Percentiles rank a stretch among this genome's conserved stretches.
phyloP scores from a whole-genome alignment of 148 eudicot species.

The Camellia sinensis region DNA sequence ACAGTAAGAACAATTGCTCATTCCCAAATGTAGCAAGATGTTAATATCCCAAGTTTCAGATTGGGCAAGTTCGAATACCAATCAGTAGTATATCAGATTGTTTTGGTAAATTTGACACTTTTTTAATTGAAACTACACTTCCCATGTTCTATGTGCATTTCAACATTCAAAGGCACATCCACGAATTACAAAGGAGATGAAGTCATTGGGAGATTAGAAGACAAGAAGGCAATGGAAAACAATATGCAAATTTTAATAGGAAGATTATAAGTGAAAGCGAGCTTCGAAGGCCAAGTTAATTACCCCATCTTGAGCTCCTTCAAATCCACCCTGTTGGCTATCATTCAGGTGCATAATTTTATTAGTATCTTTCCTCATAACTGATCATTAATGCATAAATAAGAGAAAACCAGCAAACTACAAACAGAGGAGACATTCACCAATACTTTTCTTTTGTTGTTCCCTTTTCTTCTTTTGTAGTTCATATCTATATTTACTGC shows the following conservation, averaged over 20 bases:
- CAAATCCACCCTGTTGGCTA: conserved; percentile 75
- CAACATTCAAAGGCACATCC: not conserved
- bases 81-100: not conserved
- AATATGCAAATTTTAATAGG: not conserved
- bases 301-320: conserved; percentile 99
- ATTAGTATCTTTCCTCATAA: conserved; percentile 28
- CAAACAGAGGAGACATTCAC: conserved; percentile 42
- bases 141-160: not conserved
- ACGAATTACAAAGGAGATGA: not conserved
- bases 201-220: not conserved
- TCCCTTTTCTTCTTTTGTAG: conserved; percentile 83
- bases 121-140: not conserved
- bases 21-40: not conserved
- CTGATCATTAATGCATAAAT: conserved; percentile 16
- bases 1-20: not conserved
- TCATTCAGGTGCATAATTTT: conserved; percentile 27
- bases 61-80: not conserved
- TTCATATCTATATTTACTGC: conserved; percentile 86
- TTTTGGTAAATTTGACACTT: not conserved
- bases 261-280: not conserved
- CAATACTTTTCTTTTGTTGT: conserved; percentile 82
- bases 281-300: not conserved
- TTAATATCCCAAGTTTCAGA: not conserved
- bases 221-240: not conserved
- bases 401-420: conserved; percentile 18